These are phyloP conservation scores for Vararia minispora DNA, from an alignment of 768 basidiomycete species.

Conservation along the genomic window DNA sequence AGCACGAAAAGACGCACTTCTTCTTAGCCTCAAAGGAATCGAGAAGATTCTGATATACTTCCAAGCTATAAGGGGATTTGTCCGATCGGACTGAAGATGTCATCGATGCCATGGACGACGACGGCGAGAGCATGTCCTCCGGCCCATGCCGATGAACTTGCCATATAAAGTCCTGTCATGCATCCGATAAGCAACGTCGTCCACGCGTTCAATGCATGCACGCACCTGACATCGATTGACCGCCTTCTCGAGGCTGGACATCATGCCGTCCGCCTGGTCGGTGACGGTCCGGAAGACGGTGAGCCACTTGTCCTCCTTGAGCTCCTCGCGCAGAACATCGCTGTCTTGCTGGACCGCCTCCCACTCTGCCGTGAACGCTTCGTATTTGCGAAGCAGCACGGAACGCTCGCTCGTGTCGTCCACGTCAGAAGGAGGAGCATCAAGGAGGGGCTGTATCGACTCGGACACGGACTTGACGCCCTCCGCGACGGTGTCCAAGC, in stretches of 20 bases:
- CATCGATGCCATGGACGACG: conserved; percentile 24
- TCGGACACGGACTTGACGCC: conserved; percentile 64
- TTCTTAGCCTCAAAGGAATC: conserved; percentile 84
- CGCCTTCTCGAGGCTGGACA: conserved; percentile 90
- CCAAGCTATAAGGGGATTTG: conserved; percentile 40
- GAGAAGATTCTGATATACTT: conserved; percentile 53
- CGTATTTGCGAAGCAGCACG: conserved; percentile 61
- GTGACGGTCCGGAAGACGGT: conserved; percentile 90
- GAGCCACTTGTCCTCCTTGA: conserved; percentile 97
- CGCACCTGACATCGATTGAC: conserved; percentile 81
- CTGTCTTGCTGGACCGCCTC: conserved; percentile 69
- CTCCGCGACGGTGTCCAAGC: conserved; percentile 58
- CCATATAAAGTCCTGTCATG: conserved; percentile 68
- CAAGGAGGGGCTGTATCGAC: conserved; percentile 48
- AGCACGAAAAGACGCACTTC: conserved; percentile 39
- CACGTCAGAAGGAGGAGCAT: conserved; percentile 25
- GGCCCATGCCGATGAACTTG: conserved; percentile 54
- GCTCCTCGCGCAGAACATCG: conserved; percentile 75
- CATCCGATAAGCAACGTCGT: neutral
- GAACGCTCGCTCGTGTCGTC: conserved; percentile 29
- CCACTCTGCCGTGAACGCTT: conserved; percentile 68
- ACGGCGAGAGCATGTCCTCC: conserved; percentile 31
- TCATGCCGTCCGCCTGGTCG: conserved; percentile 96
- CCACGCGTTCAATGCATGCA: conserved; percentile 3
- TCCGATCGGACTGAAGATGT: conserved; percentile 37